Evolutionary conservation across 2,329 filamentous ascomycete genomes (phyloP).

Genomic region (Phyllosticta paracitricarpa): DNA sequence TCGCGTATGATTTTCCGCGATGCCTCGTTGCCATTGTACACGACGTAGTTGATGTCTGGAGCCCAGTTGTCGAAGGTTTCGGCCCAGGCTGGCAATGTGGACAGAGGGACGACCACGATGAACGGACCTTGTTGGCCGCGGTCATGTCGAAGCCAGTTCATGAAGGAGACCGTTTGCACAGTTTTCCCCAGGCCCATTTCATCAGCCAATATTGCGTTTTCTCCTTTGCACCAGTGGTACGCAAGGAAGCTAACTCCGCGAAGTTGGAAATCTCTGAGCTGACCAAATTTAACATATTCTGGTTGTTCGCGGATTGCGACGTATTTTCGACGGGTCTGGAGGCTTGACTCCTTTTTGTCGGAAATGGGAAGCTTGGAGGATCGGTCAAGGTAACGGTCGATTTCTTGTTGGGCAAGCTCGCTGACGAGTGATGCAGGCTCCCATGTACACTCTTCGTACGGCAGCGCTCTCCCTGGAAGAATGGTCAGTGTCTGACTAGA

Average conservation of each 20-base stretch:
- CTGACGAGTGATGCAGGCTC: constrained; percentile 68
- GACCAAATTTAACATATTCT: constrained; percentile 70
- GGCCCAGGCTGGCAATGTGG: constrained; percentile 95
- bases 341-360: constrained; percentile 65
- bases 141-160: constrained; percentile 92
- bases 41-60: constrained; percentile 91
- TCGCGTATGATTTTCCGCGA: constrained; percentile 82
- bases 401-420: constrained; percentile 72
- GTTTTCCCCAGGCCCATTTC: constrained; percentile 99
- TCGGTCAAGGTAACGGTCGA: constrained; percentile 84
- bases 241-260: constrained; percentile 90
- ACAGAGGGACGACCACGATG: constrained; percentile 91
- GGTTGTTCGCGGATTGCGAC: constrained; percentile 66
- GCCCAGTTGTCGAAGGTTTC: constrained; percentile 97
- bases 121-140: constrained; percentile 88
- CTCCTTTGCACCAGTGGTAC: constrained; percentile 87
- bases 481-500: constrained; percentile 17
- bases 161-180: constrained; percentile 91
- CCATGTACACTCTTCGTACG: constrained; percentile 94
- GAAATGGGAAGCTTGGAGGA: constrained; percentile 72
- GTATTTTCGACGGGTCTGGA: constrained; percentile 51
- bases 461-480: constrained; percentile 61
- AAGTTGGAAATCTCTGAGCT: constrained; percentile 86
- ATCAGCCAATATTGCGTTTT: constrained; percentile 94
- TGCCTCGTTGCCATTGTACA: constrained; percentile 84